phyloP scores from a whole-genome alignment of 176 grass and related monocot species.

The Dactylis glomerata region DNA sequence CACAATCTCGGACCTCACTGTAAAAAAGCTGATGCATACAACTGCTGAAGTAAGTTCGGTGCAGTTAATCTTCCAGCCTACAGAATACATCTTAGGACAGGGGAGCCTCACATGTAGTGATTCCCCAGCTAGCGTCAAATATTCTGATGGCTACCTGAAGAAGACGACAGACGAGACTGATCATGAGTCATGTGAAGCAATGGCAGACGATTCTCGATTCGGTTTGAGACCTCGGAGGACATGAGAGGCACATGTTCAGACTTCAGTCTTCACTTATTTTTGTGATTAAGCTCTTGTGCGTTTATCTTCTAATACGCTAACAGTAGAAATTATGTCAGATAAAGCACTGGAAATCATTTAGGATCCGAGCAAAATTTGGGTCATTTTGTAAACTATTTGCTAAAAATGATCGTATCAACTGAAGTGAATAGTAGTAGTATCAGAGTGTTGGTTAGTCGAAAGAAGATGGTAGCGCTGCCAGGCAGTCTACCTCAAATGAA shows the following conservation, averaged over 20 bases:
- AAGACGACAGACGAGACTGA: conserved; percentile 34
- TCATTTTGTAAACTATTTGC: neutral
- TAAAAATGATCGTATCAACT: neutral
- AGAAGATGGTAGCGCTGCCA: conserved; percentile 23
- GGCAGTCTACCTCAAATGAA: neutral
- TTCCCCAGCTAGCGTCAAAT: conserved; percentile 34
- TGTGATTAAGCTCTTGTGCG: neutral
- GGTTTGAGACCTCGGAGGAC: neutral
- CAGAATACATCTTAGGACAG: neutral
- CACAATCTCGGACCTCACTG: neutral
- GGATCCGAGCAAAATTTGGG: neutral
- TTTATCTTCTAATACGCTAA: neutral
- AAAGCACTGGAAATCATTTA: neutral
- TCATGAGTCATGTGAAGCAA: neutral
- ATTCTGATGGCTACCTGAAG: conserved; percentile 29
- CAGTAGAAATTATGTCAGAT: neutral
- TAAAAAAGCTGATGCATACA: conserved; percentile 2
- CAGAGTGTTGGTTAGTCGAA: conserved; percentile 33
- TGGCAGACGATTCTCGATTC: conserved; percentile 22
- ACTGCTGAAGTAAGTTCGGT: neutral
- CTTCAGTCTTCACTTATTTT: neutral
- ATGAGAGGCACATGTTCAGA: conserved; percentile 16
- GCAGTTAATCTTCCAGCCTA: conserved; percentile 21
- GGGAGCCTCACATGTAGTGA: conserved; percentile 28
- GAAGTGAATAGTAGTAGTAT: neutral